phyloP scores from a whole-genome alignment of 441 rosid species.

The Populus hybrid region DNA sequence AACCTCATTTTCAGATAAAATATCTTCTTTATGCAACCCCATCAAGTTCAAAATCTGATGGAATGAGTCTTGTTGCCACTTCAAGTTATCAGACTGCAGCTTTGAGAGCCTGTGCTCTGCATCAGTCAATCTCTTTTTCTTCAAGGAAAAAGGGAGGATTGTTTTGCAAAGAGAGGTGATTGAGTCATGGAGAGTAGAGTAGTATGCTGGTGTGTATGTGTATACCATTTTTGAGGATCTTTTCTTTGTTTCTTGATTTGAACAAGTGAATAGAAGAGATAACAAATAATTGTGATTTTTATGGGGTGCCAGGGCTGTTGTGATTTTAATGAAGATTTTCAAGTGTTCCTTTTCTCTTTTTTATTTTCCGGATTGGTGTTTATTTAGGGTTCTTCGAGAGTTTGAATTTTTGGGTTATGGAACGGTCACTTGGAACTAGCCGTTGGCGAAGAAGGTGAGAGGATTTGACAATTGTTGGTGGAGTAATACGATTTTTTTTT shows the following conservation, averaged over 20 bases:
- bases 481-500: slow-evolving; percentile 29
- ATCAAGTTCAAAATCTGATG: slow-evolving; percentile 71
- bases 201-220: slow-evolving; percentile 70
- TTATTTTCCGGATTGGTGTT: neutral
- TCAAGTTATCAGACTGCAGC: slow-evolving; percentile 68
- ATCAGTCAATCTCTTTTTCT: slow-evolving; percentile 48
- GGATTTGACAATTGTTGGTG: neutral
- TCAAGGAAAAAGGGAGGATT: slow-evolving; percentile 66
- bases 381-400: neutral
- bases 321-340: neutral
- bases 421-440: slow-evolving; percentile 60
- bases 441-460: slow-evolving; percentile 29
- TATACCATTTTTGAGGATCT: slow-evolving; percentile 44
- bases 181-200: slow-evolving; percentile 75
- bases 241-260: slow-evolving; percentile 9
- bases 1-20: slow-evolving; percentile 51
- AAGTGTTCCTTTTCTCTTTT: neutral
- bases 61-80: slow-evolving; percentile 82
- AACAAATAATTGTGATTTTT: slow-evolving; percentile 9
- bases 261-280: slow-evolving; percentile 1
- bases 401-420: slow-evolving; percentile 19
- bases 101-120: slow-evolving; percentile 53
- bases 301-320: slow-evolving; percentile 24
- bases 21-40: slow-evolving; percentile 66
- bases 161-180: slow-evolving; percentile 75